Evolutionary conservation across 768 basidiomycete species (phyloP).

Genomic region (Suillus paluster): DNA sequence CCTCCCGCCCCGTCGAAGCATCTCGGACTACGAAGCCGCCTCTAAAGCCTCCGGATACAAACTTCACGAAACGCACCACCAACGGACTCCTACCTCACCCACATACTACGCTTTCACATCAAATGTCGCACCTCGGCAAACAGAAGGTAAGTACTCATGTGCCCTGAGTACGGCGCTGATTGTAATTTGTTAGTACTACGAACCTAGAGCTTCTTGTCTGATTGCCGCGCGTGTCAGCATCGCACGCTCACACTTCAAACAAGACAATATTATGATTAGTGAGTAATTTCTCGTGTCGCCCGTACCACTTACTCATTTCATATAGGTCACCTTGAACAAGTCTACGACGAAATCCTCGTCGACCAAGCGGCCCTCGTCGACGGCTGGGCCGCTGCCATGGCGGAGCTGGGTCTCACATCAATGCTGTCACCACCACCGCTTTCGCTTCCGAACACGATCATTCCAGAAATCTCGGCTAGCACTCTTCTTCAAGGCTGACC

Average conservation of each 20-base stretch:
- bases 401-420: background rate
- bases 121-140: background rate
- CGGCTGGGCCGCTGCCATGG: background rate
- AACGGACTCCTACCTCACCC: background rate
- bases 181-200: background rate
- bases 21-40: background rate
- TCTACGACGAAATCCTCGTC: background rate
- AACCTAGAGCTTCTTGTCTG: background rate
- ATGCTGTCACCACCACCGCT: too few species aligned
- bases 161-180: background rate
- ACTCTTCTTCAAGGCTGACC: too few species aligned
- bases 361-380: background rate
- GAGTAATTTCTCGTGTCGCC: background rate
- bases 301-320: background rate
- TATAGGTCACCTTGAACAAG: background rate
- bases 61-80: background rate
- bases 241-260: too few species aligned
- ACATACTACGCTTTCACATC: too few species aligned
- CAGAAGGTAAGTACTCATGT: background rate
- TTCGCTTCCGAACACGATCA: too few species aligned
- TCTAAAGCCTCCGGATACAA: background rate
- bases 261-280: background rate
- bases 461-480: too few species aligned
- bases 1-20: background rate
- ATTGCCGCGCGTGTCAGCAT: background rate